phyloP scores from a whole-genome alignment of 139 green algal genomes.

The Chlamydomonas eustigma region DNA sequence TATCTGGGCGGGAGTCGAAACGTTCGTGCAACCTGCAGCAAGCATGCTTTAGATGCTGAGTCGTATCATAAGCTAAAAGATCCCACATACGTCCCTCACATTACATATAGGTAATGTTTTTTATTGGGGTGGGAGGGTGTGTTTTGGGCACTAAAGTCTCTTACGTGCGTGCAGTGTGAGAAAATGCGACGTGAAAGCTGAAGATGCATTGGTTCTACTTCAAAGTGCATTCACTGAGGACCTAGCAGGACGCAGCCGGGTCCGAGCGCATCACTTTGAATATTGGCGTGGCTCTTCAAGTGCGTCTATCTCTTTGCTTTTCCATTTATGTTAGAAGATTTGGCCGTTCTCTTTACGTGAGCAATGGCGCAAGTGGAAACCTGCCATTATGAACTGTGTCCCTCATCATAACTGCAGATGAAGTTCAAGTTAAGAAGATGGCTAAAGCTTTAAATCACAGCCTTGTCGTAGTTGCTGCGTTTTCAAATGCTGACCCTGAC shows the following conservation, averaged over 20 bases:
- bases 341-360: neutral
- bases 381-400: neutral
- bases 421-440: neutral
- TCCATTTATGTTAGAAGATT: neutral
- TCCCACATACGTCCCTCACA: no score
- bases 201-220: neutral
- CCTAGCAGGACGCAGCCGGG: neutral
- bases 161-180: neutral
- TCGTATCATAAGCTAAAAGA: no score
- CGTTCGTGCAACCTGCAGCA: no score
- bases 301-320: neutral
- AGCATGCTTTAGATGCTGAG: no score
- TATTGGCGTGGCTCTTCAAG: neutral
- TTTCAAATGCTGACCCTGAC: neutral
- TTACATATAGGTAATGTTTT: no score
- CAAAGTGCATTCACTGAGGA: neutral
- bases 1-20: no score
- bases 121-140: no score
- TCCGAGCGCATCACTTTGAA: neutral
- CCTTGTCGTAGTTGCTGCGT: neutral
- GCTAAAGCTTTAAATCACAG: neutral
- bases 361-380: neutral
- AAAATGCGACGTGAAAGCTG: neutral
- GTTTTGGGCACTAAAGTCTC: no score
- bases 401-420: neutral